Evolutionary conservation across 176 grass and related monocot genomes (phyloP), one percentile per base, ranked within the genome.

Genomic region (Phragmites australis): DNA sequence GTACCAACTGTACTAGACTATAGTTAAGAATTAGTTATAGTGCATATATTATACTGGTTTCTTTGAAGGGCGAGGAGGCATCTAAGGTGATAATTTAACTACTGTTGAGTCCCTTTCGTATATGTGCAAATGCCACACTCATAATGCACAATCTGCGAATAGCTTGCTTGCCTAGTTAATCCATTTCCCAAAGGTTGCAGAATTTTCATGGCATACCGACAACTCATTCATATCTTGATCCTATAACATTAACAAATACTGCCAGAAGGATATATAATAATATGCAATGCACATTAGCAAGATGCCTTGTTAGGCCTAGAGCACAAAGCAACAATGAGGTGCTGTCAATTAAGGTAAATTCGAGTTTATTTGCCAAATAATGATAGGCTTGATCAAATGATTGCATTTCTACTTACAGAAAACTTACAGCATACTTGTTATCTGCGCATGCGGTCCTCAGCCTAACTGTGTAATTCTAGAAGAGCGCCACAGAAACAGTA

Each of bases 101-200:
- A 74, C 48, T 48, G 40, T 81, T 48, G 27, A 57, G 69, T 81
- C 69, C 46, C 69, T 81, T 86, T 86, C 48, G 77, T 81, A 86
- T 75, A 86, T 74, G 74, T 86, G 77, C 77, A 81, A 86, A 81
- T 81, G 59, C 69, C 39, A 73, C 76, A 73, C 46, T 63, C 48
- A 67, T 74, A 65, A 48, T 67, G 59, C 37, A 54, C 75, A 86
- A 86, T 86, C 76, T 54, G 9, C 3, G 3, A 43, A 46, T 59
- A 62, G 44, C 74, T 71, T 71, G 34, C 75, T 79, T 72, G 44
- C 44, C 46, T 71, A 53, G 66, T 43, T 72, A 85, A 80, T 80
- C 68, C 55, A 46, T 46, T 86, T 26, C 68, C 59, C 47, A 74
- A 57, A 47, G 66, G 37, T 70, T 31, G 44, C 34, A 65, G 37